A percentile compares a stretch with the other conserved stretches of the same genome.
These are phyloP conservation scores for Tolypocladium guangdongense DNA, from an alignment of 2,329 filamentous ascomycete genomes.

Conservation along the genomic window DNA sequence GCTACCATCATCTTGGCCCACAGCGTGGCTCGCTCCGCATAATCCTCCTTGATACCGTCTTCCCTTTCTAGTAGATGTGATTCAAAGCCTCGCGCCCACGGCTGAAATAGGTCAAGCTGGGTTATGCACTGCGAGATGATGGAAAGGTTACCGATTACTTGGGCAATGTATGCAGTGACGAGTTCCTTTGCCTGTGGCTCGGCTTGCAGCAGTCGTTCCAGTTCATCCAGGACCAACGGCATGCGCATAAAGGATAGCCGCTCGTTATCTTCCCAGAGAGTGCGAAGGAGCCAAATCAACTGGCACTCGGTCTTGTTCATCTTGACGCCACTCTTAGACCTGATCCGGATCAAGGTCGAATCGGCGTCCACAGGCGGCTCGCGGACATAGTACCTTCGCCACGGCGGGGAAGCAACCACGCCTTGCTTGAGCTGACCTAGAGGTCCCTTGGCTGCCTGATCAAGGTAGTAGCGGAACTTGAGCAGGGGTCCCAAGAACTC, in stretches of 20 bases:
- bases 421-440: conserved; percentile 12
- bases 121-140: conserved; percentile 31
- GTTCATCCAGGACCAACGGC: conserved; percentile 31
- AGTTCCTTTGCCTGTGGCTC: conserved; percentile 24
- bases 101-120: conserved; percentile 35
- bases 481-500: conserved; percentile 26
- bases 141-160: conserved; percentile 31
- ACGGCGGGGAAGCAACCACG: conserved; percentile 23
- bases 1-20: conserved; percentile 8
- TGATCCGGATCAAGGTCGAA: conserved; percentile 12
- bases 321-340: conserved; percentile 7
- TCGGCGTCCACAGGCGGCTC: conserved; percentile 10
- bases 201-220: conserved; percentile 30
- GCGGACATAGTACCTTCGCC: conserved; percentile 23
- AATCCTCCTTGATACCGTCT: conserved; percentile 16
- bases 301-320: conserved; percentile 11
- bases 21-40: conserved; percentile 2
- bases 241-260: conserved; percentile 21
- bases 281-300: conserved; percentile 25
- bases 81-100: conserved; percentile 34
- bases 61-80: conserved; percentile 10
- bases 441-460: conserved; percentile 19
- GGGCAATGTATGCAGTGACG: conserved; percentile 24
- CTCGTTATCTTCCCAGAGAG: conserved; percentile 24
- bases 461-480: conserved; percentile 25